Percentiles rank a stretch among this genome's conserved stretches.
Conservation (phyloP, 106 monocot species). For the Apostasia shenzhenica region DNA sequence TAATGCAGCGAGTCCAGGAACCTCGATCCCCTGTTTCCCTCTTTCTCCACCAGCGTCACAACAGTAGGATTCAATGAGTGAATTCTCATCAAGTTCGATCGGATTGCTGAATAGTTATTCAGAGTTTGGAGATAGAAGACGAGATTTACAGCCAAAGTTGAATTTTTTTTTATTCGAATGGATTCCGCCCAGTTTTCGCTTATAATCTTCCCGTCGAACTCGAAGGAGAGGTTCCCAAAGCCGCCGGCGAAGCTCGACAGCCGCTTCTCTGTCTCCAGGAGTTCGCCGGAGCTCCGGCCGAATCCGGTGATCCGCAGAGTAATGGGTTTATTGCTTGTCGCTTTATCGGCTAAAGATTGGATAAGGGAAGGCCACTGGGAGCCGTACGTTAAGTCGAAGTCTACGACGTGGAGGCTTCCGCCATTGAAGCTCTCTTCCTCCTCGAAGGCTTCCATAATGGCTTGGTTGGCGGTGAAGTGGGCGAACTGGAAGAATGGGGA, state of each 20-base stretch:
- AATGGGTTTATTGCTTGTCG: constrained; percentile 18
- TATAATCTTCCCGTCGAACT: constrained; percentile 36
- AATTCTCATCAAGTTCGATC: constrained; percentile 12
- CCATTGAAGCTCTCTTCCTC: constrained; percentile 21
- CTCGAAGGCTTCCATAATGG: constrained; percentile 47
- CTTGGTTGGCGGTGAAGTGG: constrained; percentile 63
- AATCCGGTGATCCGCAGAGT: constrained; percentile 37
- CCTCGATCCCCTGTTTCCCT: constrained; percentile 16
- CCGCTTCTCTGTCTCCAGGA: constrained; percentile 37
- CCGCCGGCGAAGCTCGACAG: constrained; percentile 36
- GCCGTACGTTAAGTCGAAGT: constrained; percentile 55
- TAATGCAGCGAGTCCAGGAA: constrained; percentile 33
- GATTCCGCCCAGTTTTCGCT: not conserved
- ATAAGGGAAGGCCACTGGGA: constrained; percentile 74
- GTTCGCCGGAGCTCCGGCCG: constrained; percentile 25
- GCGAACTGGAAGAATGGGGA: constrained; percentile 52
- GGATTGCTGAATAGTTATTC: constrained; percentile 18
- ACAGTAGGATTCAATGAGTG: constrained; percentile 26
- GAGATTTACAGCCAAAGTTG: constrained; percentile 39
- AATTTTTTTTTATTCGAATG: constrained; percentile 13
- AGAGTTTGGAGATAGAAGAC: constrained; percentile 31
- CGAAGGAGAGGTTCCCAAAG: constrained; percentile 34
- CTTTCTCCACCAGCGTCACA: constrained; percentile 37
- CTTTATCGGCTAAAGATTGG: constrained; percentile 57
- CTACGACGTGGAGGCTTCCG: constrained; percentile 38